Base-by-base conservation (phyloP, 202 grass and related monocot species). In the Hordeum pubiflorum region DNA sequence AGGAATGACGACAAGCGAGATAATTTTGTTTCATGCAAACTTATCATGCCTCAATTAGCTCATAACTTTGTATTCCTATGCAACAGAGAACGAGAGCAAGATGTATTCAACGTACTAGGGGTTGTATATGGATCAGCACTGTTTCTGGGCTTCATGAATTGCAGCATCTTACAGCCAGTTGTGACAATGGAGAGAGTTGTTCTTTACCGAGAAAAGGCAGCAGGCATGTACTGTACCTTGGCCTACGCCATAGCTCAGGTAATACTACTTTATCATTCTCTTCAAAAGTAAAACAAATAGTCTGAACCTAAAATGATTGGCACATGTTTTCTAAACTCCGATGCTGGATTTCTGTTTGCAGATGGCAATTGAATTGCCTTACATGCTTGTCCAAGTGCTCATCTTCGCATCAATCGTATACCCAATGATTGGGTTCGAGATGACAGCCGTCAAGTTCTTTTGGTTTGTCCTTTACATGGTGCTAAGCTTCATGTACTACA, bases 401-500 rank as follows among this genome's bases (percentile, higher is more conserved):
- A 86, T 95, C 22, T 95, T 95, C 61, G 78, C 88, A 1, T 31
- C 64, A 1, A 95, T 99, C 10, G 84, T 91, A 76, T 95, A 99
- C 78, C 84, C 92, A 11, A 95, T 95, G 92, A 86, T 95, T 36
- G 96, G 92, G 22, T 99, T 95, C 70, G 72, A 91, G 76, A 55
- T 93, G 59, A 81, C 80, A 6, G 68, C 77, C 26, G 40, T 33
- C 56, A 99, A 99, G 74, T 95, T 98, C 79, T 75, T 91, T 13
- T 98, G 92, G 92, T 98, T 95, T 81, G 32, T 87, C 62, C 58
- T 93, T 63, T 95, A 93, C 80, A 82, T 93, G 77, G 29, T 87
- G 72, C 62, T 98, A 85, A 95, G 92, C 79, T 95, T 93, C 80
- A 83, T 91, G 65, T 98, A 98, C 83, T 98, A 88, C 87, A 89